Evolutionary conservation across 2,329 filamentous ascomycete genomes (phyloP).

Genomic region (Alternaria gaisen): DNA sequence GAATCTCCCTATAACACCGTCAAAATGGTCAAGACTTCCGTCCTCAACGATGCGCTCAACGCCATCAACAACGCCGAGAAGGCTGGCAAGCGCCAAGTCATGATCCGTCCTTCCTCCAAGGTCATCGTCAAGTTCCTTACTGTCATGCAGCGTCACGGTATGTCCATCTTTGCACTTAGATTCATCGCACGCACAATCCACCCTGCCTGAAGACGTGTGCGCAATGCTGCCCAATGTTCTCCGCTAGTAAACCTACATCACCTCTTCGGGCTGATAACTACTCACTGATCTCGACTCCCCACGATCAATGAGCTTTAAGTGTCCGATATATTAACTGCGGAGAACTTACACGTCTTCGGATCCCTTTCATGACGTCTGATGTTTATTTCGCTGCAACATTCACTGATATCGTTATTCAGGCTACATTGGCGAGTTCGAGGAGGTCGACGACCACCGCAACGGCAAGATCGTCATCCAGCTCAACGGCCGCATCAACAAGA

Average conservation of each 20-base stretch:
- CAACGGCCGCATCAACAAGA: slow-evolving; percentile 99
- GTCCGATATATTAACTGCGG: slow-evolving; percentile 91
- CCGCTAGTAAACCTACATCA: slow-evolving; percentile 21
- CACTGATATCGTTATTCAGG: slow-evolving; percentile 70
- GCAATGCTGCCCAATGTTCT: not conserved
- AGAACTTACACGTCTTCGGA: slow-evolving; percentile 98
- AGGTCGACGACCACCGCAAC: slow-evolving; percentile 98
- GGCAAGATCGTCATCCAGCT: slow-evolving; percentile 99
- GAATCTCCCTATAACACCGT: slow-evolving; percentile 77
- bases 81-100: slow-evolving; percentile 97
- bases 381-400: slow-evolving; percentile 96
- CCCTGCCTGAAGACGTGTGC: not conserved
- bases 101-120: slow-evolving; percentile 98
- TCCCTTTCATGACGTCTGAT: slow-evolving; percentile 76
- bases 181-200: not conserved
- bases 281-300: slow-evolving; percentile 83
- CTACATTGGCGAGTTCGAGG: slow-evolving; percentile 99
- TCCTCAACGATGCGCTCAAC: slow-evolving; percentile 99
- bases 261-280: slow-evolving; percentile 99
- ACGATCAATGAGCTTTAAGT: slow-evolving; percentile 99
- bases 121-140: slow-evolving; percentile 99
- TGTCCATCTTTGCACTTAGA: slow-evolving; percentile 54
- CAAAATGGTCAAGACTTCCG: slow-evolving; percentile 99
- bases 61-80: slow-evolving; percentile 99
- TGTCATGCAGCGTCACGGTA: slow-evolving; percentile 99